phyloP scores from a whole-genome alignment of 495 filamentous ascomycete species.

The Letharia lupina region DNA sequence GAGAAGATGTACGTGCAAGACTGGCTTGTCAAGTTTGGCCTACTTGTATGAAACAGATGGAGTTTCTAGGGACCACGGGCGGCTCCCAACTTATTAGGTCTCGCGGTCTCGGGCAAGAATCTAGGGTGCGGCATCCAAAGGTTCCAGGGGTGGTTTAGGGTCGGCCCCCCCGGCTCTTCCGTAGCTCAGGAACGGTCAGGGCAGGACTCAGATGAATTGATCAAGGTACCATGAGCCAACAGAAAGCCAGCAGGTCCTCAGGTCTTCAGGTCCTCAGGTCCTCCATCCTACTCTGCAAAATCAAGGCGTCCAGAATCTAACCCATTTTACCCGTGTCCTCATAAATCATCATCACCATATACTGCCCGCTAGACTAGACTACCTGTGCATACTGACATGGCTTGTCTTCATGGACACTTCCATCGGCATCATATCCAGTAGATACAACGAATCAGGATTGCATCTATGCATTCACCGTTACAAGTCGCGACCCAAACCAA shows the following conservation, averaged over 20 bases:
- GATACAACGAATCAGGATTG: conserved; percentile 2
- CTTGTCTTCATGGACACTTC: conserved; percentile 3
- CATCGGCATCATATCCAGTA: conserved; percentile 5
- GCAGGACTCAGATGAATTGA: too few species aligned
- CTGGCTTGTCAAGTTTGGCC: not conserved
- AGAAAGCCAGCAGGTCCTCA: too few species aligned
- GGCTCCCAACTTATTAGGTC: not conserved
- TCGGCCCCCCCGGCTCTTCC: too few species aligned
- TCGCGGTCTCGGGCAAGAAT: too few species aligned
- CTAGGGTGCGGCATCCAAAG: too few species aligned
- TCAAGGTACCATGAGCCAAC: too few species aligned
- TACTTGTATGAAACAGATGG: too few species aligned
- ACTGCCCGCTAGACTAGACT: not conserved
- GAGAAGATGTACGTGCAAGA: not conserved
- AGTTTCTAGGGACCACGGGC: not conserved
- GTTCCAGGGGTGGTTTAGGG: too few species aligned
- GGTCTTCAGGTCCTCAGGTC: too few species aligned
- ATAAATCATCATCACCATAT: conserved; percentile 1
- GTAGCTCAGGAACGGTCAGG: too few species aligned
- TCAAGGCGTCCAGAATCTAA: not conserved
- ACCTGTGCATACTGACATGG: not conserved
- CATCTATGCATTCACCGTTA: conserved; percentile 11
- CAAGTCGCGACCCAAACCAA: conserved; percentile 2
- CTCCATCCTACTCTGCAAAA: too few species aligned
- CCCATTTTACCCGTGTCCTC: not conserved